A percentile compares a stretch with the other conserved stretches of the same genome.
phyloP scores from a whole-genome alignment of 306 rosid species.

The Fragaria ananassa region DNA sequence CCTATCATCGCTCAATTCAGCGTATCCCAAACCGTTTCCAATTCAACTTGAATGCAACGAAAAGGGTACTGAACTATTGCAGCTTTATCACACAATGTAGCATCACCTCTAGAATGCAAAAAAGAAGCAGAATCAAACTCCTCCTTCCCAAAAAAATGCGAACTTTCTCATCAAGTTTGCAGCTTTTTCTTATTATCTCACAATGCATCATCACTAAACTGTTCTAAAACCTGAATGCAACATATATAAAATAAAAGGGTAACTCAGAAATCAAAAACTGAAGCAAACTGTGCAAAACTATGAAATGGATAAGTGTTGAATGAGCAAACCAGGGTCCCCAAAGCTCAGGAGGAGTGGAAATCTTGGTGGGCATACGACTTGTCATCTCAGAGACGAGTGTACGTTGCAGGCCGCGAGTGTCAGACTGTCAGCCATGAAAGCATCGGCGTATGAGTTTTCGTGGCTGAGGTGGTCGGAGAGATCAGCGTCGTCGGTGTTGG shows the following conservation, averaged over 20 bases:
- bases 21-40: neutral
- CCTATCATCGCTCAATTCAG: neutral
- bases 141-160: no score
- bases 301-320: conserved; percentile 19
- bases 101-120: no score
- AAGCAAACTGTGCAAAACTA: neutral
- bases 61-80: no score
- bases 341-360: conserved; percentile 86
- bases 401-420: conserved; percentile 48
- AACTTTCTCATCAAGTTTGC: neutral
- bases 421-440: conserved; percentile 86
- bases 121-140: neutral
- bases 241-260: no score
- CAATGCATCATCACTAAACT: neutral
- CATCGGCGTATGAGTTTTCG: conserved; percentile 68
- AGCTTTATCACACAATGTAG: neutral
- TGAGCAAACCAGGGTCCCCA: conserved; percentile 87
- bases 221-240: neutral
- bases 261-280: neutral
- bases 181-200: neutral
- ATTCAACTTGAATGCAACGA: neutral
- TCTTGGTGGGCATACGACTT: conserved; percentile 49
- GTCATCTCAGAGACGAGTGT: conserved; percentile 68
- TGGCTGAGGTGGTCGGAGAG: conserved; percentile 48
- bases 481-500: conserved; percentile 61